Base-by-base conservation (phyloP, 2,329 filamentous ascomycete species). In the Beauveria sp. region DNA sequence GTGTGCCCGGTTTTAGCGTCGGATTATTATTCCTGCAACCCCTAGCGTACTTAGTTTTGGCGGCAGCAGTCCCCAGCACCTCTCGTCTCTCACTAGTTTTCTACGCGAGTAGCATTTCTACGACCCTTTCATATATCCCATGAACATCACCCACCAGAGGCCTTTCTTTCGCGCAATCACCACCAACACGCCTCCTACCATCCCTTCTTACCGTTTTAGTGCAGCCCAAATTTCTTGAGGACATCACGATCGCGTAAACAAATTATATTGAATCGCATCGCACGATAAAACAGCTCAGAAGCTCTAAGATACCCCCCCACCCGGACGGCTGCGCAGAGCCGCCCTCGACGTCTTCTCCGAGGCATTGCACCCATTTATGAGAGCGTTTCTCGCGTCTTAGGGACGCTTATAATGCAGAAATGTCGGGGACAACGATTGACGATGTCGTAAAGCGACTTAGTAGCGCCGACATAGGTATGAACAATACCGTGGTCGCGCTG, bases 391-490 rank as follows among this genome's bases (percentile, higher is more conserved):
- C 66, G 72, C 70, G 68, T 72, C 71, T 68, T 65, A 67, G 68
- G 66, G 70, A 72, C 70, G 75, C 74, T 69, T 66, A 77, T 79
- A 75, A 76, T 77, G 81, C 77, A 78, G 76, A 71, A 73, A 87
- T 87, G 85, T 82, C 84, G 76, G 78, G 77, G 64, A 80, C 77
- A 68, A 80, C 78, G 67, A 83, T 87, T 69, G 85, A 88, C 65
- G 81, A 87, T 75, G 81, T 86, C 70, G 80, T 86, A 66, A 83
- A 82, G 76, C 81, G 82, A 73, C 77, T 86, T 66, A 80, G 78
- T 70, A 77, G 77, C 55, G 73, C 79, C 62, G 84, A 86, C 66
- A 79, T 78, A 70, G 83, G 82, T 86, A 78, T 54, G 51, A 45
- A 38, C 14, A 20, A 34, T 18, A 34, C 16, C 24, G 26, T 20